These are phyloP conservation scores for Aspergillus avenaceus DNA, from an alignment of 495 filamentous ascomycete genomes.

Conservation along the genomic window DNA sequence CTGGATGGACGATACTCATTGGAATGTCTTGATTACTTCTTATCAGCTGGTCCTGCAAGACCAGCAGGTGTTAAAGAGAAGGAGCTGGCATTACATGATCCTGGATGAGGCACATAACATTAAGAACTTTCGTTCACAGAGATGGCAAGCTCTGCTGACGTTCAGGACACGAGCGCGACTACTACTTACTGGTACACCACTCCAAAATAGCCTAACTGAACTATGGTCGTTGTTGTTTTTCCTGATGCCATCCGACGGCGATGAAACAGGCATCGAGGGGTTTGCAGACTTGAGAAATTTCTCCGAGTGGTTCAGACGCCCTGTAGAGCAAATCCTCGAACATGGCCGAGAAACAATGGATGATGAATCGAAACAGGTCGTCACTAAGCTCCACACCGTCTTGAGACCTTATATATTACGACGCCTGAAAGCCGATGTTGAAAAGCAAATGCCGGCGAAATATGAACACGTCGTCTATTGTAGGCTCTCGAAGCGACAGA, in stretches of 20 bases:
- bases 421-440: conserved; percentile 92
- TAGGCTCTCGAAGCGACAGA: conserved; percentile 87
- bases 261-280: conserved; percentile 65
- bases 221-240: conserved; percentile 97
- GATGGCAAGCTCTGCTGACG: conserved; percentile 91
- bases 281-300: conserved; percentile 91
- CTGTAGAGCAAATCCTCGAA: conserved; percentile 92
- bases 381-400: conserved; percentile 88
- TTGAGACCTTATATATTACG: conserved; percentile 90
- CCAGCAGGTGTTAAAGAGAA: conserved; percentile 83
- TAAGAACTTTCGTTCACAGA: conserved; percentile 96
- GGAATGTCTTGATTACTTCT: conserved; percentile 96
- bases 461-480: conserved; percentile 97
- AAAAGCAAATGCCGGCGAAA: conserved; percentile 98
- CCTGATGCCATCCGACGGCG: conserved; percentile 81
- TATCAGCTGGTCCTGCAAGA: conserved; percentile 96
- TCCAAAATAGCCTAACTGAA: conserved; percentile 96
- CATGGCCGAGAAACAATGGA: conserved; percentile 91
- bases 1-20: conserved; percentile 84
- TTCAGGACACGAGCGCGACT: conserved; percentile 86
- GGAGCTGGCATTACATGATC: conserved; percentile 98
- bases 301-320: conserved; percentile 86
- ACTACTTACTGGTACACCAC: conserved; percentile 88
- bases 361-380: conserved; percentile 81
- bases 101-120: conserved; percentile 99